phyloP scores from a whole-genome alignment of 2,329 filamentous ascomycete genomes.

The Phialocephala subalpina region DNA sequence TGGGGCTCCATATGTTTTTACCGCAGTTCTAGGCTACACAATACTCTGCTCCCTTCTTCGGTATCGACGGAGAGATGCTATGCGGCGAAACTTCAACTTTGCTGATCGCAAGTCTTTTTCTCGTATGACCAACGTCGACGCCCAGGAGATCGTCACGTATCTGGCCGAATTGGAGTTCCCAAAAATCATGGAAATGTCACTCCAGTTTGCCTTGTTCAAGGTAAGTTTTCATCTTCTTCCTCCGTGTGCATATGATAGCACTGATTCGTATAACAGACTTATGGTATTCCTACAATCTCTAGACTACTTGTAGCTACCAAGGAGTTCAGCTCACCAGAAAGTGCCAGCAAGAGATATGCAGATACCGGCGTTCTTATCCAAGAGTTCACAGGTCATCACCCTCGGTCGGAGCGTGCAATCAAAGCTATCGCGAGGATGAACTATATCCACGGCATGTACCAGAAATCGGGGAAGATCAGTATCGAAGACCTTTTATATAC shows the following conservation, averaged over 20 bases:
- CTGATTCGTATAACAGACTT: constrained; percentile 49
- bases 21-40: constrained; percentile 24
- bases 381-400: constrained; percentile 36
- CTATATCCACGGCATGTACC: constrained; percentile 66
- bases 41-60: constrained; percentile 44
- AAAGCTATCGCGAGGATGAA: constrained; percentile 70
- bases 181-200: constrained; percentile 51
- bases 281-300: constrained; percentile 64
- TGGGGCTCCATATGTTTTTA: constrained; percentile 20
- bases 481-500: constrained; percentile 73
- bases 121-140: constrained; percentile 62
- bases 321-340: constrained; percentile 55
- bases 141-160: constrained; percentile 56
- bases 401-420: constrained; percentile 47
- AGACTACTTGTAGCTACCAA: constrained; percentile 55
- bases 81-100: constrained; percentile 53
- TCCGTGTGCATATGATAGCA: background rate
- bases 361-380: constrained; percentile 37
- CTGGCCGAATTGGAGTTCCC: constrained; percentile 63
- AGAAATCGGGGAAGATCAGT: constrained; percentile 63
- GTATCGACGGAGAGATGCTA: constrained; percentile 47
- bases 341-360: constrained; percentile 52
- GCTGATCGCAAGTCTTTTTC: constrained; percentile 53
- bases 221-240: constrained; percentile 45
- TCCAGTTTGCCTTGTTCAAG: constrained; percentile 54